Percentiles rank a stretch among this genome's conserved stretches.
These are phyloP conservation scores for Solanum microdontum DNA, from an alignment of 257 asterid genomes.

Conservation along the genomic window DNA sequence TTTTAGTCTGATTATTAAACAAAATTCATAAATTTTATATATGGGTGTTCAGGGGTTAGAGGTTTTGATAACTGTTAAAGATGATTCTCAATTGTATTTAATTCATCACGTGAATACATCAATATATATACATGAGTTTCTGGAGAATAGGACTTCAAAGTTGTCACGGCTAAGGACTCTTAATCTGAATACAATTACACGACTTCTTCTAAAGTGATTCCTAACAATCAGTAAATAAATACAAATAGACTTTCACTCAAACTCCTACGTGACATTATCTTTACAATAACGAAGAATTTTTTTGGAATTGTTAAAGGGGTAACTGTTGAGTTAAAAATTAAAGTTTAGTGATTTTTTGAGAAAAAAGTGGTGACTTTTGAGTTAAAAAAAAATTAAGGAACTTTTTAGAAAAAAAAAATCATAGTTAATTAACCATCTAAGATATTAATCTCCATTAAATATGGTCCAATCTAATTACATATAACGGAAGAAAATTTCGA, in stretches of 20 bases:
- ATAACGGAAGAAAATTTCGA: neutral
- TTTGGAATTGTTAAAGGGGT: constrained; percentile 1
- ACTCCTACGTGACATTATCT: no score
- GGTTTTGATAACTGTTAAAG: neutral
- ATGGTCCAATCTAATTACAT: neutral
- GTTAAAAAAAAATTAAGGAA: no score
- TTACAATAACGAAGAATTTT: constrained; percentile 19
- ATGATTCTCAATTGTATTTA: no score
- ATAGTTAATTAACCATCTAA: neutral
- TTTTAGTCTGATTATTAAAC: neutral
- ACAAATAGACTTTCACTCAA: no score
- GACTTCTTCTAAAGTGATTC: no score
- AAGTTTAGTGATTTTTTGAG: neutral
- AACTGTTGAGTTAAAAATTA: neutral
- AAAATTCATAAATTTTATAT: neutral
- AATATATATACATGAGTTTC: no score
- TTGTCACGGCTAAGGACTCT: no score
- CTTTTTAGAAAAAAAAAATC: neutral
- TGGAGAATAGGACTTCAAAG: no score
- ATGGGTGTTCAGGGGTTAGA: neutral
- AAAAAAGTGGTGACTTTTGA: neutral
- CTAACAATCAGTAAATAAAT: no score
- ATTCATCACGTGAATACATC: no score
- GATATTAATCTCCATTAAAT: neutral
- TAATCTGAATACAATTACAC: no score